Base-by-base conservation (phyloP, 768 basidiomycete species). In the Infundibulicybe gibba region DNA sequence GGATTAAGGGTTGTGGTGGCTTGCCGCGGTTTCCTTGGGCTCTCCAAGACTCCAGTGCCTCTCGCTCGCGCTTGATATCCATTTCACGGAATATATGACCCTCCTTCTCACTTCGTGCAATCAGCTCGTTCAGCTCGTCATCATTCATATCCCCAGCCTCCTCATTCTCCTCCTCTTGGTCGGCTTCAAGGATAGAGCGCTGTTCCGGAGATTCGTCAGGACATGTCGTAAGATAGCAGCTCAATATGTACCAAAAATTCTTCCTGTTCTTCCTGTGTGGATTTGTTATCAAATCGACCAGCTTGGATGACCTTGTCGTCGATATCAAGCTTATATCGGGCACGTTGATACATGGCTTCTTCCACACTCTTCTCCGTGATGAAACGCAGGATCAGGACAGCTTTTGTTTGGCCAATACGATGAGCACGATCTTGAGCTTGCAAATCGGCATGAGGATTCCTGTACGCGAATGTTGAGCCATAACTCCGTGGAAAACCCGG, bases 251-350 rank as follows among this genome's bases (percentile, higher is more conserved):
- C 90, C 69, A 97, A 68, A 54, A 95, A 87, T 60, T 93, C 92
- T 63, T 99, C 95, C 56, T 97, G 94, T 63, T 99, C 97, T 62
- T 95, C 94, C 54, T 93, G 90, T 3, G 94, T 95, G 16, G 94
- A 95, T 69, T 95, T 95, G 70, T 98, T 95, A 64, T 99, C 97
- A 69, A 97, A 97, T 40, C 93, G 92, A 75, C 95, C 95, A 44
- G 94, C 94, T 71, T 97, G 95, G 59, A 97, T 97, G 69, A 97
- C 95, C 66, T 99, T 98, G 71, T 95, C 94, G 63, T 99, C 97
- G 59, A 99, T 94, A 59, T 95, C 95, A 21, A 97, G 86, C 74
- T 99, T 99, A 69, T 83, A 90, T 48, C 90, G 82, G 5, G 97
- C 97, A 53, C 94, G 83, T 39, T 91, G 89, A 51, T 97, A 89